Evolutionary conservation across 2,329 filamentous ascomycete genomes (phyloP).

Genomic region (Zasmidium angulare): DNA sequence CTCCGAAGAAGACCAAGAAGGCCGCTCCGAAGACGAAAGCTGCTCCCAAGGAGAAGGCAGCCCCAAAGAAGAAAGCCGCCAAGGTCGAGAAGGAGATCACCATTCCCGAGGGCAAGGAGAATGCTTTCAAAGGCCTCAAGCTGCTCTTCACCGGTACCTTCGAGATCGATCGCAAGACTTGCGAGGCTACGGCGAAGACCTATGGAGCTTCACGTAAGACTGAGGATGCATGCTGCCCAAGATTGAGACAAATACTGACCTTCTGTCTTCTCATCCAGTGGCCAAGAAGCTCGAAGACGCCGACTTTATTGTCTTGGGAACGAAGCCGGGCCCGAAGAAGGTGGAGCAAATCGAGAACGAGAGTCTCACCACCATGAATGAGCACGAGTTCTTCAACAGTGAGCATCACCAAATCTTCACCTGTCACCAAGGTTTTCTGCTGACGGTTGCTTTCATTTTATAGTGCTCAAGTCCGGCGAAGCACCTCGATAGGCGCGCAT

Average conservation of each 20-base stretch:
- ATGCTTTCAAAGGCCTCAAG: slow-evolving; percentile 7
- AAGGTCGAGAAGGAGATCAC: neutral
- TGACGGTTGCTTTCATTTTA: neutral
- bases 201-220: slow-evolving; percentile 8
- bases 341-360: slow-evolving; percentile 19
- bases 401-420: neutral
- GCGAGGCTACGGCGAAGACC: slow-evolving; percentile 13
- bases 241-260: too few species aligned
- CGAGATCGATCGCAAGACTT: slow-evolving; percentile 10
- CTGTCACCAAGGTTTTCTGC: neutral
- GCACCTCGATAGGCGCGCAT: too few species aligned
- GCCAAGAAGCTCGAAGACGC: slow-evolving; percentile 13
- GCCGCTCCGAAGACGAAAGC: neutral
- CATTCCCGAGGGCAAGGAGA: slow-evolving; percentile 5
- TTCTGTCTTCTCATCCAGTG: too few species aligned
- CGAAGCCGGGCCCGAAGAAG: slow-evolving; percentile 22
- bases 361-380: slow-evolving; percentile 14
- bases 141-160: slow-evolving; percentile 16
- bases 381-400: slow-evolving; percentile 17
- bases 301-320: slow-evolving; percentile 16
- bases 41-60: neutral
- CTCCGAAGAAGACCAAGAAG: neutral
- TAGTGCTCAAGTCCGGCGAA: neutral
- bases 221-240: neutral
- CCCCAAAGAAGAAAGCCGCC: neutral